Base-by-base conservation (phyloP, 345 rosid species). In the Corchorus olitorius region DNA sequence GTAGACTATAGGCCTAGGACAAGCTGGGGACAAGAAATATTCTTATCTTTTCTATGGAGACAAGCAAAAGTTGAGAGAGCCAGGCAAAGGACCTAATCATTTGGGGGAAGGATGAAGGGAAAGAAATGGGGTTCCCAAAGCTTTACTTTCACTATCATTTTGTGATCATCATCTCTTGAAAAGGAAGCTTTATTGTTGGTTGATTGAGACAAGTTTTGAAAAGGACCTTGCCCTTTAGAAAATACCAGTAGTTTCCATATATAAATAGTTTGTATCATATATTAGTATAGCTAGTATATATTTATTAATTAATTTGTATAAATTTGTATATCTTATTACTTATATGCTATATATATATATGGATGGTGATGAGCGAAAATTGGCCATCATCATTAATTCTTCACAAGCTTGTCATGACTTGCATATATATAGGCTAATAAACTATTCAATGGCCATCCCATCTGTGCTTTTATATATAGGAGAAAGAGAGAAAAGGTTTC, bases 161-260 rank as follows among this genome's bases (percentile, higher is more conserved):
- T 50, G 76, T 41, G 74, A 86, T 82, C 76, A 86, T 81, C 74
- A 71, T 84, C 78, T 39, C 89, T 80, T 84, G 68, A 80, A 83
- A 84, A 81, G 66, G 76, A 86, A 84, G 85, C 82, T 65, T 82
- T 70, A 65, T 82, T 52, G 82, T 80, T 80, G 84, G 81, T 45
- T 56, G 79, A 81, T 64, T 39, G 45, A 65, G 80, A 76, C 76
- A 1, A 27, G 0, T 34, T 0, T 19, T 35, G 48, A 41, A 78
- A 72, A 69, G 70, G 45, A 43, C 49, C 12, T 0, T 68, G 39
- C 61, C 75, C 69, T 72, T 68, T 74, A 16, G 63, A 54, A 63
- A 65, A 59, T 41, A 49, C 55, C 22, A 52, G 20, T 4, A 59
- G 49, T 55, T 63, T 62, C 76, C 71, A 12, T 14, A 8, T 11